phyloP scores from a whole-genome alignment of 1,284 basidiomycete genomes.

The Leccinum huronense region DNA sequence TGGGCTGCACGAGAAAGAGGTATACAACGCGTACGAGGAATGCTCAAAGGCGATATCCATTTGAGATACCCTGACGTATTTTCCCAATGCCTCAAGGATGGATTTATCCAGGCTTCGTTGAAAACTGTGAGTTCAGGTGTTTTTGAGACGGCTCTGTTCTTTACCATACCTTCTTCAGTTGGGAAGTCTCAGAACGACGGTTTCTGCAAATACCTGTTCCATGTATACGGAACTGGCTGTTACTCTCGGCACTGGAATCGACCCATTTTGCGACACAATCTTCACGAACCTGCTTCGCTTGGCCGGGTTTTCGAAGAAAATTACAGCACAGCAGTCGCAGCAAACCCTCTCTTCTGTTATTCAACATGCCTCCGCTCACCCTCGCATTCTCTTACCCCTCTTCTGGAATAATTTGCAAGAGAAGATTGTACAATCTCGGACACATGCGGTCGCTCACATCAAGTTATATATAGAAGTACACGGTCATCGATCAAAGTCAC shows the following conservation, averaged over 20 bases:
- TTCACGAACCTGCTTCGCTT: conserved; percentile 79
- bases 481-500: conserved; percentile 56
- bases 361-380: conserved; percentile 66
- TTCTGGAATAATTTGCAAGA: conserved; percentile 78
- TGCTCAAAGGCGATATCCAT: conserved; percentile 85
- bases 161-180: conserved; percentile 49
- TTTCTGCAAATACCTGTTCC: conserved; percentile 77
- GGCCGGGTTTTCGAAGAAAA: conserved; percentile 95
- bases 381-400: conserved; percentile 69
- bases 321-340: conserved; percentile 87
- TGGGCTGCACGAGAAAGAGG: conserved; percentile 85
- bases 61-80: conserved; percentile 74
- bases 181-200: conserved; percentile 87
- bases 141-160: conserved; percentile 1
- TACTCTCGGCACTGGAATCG: conserved; percentile 68
- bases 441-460: conserved; percentile 65
- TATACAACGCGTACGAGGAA: conserved; percentile 81
- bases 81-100: conserved; percentile 68
- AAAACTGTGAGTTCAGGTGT: conserved; percentile 68
- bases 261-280: conserved; percentile 76
- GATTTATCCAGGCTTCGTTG: conserved; percentile 78
- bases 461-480: conserved; percentile 74
- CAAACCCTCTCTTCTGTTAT: conserved; percentile 69
- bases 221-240: conserved; percentile 78
- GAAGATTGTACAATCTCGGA: conserved; percentile 81